Evolutionary conservation across 1,139 yeast species (phyloP), one percentile per base, ranked within the genome.

Genomic region (Blastobotrys buckinghamii): DNA sequence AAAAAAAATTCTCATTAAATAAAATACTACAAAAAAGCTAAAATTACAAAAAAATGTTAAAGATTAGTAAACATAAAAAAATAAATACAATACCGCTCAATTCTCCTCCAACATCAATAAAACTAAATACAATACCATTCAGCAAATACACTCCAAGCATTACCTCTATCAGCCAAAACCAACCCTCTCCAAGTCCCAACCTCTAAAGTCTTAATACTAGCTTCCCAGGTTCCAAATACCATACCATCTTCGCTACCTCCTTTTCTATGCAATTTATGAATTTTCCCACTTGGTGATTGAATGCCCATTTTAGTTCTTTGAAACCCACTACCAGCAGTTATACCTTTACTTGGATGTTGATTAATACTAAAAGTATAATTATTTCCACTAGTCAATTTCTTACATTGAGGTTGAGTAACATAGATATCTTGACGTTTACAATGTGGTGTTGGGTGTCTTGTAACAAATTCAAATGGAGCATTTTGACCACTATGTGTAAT

Each of bases 61-160:
- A n/a, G n/a, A n/a, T n/a, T n/a, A n/a, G n/a, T n/a, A n/a, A n/a
- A n/a, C n/a, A n/a, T n/a, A n/a, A n/a, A n/a, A n/a, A n/a, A n/a
- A n/a, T n/a, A n/a, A n/a, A n/a, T n/a, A n/a, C n/a, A n/a, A n/a
- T n/a, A n/a, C n/a, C n/a, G n/a, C n/a, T n/a, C n/a, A n/a, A n/a
- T n/a, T n/a, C n/a, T n/a, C n/a, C n/a, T n/a, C n/a, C n/a, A n/a
- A n/a, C n/a, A n/a, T n/a, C n/a, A n/a, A n/a, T n/a, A n/a, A n/a
- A 29, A 29, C 12, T 59, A 71, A 35, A 64, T 57, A 64, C 94
- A 84, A 41, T 75, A 75, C 98, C 98, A 92, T 66, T 88, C 96
- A 10, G 95, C 90, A 68, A 87, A 88, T 6, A 86, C 89, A 59
- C 89, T 84, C 90, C 96, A 87, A 49, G 92, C 83, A 53, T 77